Base-by-base conservation (phyloP, 2,329 filamentous ascomycete species). In the Talaromyces pinophilus region DNA sequence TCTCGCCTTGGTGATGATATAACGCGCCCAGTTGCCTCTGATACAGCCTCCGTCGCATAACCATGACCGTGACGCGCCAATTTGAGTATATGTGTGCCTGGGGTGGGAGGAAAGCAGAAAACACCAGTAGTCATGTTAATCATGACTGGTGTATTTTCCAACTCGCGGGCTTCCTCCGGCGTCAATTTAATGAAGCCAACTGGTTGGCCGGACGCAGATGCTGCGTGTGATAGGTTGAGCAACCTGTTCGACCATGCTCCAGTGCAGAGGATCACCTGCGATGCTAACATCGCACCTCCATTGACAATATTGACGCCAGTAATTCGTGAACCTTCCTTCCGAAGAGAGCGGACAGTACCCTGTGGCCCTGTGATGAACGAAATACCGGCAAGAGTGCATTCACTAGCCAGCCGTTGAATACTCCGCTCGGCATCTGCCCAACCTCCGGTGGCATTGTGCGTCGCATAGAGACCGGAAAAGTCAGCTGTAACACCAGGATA, bases 181-280 rank as follows among this genome's bases (percentile, higher is more conserved):
- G 87, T 90, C 69, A 97, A 82, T 68, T 88, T 84, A 67, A 96
- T 81, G 79, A 95, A 96, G 10, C 85, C 90, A 11, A 97, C 75
- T 0, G 87, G 85, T 71, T 97, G 93, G 11, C 91, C 93, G 0
- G 92, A 94, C 0, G 92, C 90, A 65, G 88, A 86, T 35, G 88
- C 88, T 40, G 90, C 86, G 25, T 92, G 90, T 40, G 87, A 81
- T 0, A 96, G 81, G 75, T 96, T 88, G 61, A 96, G 78, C 17
- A 96, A 83, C 0, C 85, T 84, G 4, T 88, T 87, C 0, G 90
- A 91, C 93, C 93, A 97, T 2, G 93, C 92, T 8, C 93, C 93
- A 0, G 92, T 88, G 0, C 92, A 92, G 2, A 95, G 82, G 61
- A 96, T 83, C n/a, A 90, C 88, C 5, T 94, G 82, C 44, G 91